Evolutionary conservation across 257 asterid genomes (phyloP).

Genomic region (Solanum commersonii): DNA sequence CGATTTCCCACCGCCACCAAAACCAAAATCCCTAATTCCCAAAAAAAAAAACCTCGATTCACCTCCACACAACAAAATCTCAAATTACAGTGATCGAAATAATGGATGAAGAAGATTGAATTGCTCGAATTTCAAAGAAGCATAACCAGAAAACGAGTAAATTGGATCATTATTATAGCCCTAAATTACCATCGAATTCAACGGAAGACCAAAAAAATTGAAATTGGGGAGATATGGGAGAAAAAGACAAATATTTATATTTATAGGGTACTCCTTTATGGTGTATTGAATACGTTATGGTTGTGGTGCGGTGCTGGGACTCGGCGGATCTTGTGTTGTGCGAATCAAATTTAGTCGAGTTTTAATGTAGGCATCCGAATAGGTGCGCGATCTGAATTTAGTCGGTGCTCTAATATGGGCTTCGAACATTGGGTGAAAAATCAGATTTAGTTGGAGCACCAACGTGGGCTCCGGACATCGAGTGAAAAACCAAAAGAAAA

Average conservation of each 20-base stretch:
- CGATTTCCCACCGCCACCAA: constrained; percentile 15
- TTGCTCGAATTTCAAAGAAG: background rate
- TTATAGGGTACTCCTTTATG: background rate
- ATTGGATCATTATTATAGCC: background rate
- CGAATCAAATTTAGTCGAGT: rapidly evolving
- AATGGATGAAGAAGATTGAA: background rate
- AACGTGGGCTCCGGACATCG: rapidly evolving
- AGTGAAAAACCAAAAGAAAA: too few relatives aligned
- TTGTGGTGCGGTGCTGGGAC: too few relatives aligned
- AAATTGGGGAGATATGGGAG: background rate
- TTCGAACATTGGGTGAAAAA: rapidly evolving
- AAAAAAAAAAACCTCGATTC: background rate
- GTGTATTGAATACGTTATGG: background rate
- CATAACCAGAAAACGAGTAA: background rate
- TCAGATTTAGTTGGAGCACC: too few relatives aligned
- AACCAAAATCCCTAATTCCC: background rate
- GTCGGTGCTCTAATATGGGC: too few relatives aligned
- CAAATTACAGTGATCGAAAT: background rate
- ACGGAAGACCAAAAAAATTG: background rate
- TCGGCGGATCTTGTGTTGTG: rapidly evolving
- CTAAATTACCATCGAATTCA: background rate
- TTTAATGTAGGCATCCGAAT: too few relatives aligned
- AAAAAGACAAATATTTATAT: background rate
- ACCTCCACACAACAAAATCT: background rate
- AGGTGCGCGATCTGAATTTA: too few relatives aligned